Evolutionary conservation across 1,139 yeast species (phyloP).

Genomic region (Fermentozyma sake): DNA sequence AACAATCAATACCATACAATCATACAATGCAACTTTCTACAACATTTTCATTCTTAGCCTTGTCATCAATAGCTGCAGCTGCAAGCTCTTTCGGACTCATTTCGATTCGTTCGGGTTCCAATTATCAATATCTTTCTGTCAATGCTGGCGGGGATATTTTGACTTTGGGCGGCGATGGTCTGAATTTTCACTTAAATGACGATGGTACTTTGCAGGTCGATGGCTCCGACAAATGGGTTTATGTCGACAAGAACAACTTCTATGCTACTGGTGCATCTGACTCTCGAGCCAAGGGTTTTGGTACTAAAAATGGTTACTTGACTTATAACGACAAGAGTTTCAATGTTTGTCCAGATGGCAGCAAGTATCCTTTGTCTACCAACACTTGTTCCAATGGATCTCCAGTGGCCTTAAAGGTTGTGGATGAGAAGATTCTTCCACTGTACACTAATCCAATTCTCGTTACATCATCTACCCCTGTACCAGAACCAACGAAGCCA

Average conservation of each 20-base stretch:
- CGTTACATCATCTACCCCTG: slow-evolving; percentile 2
- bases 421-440: slow-evolving; percentile 2
- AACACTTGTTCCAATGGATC: slow-evolving; percentile 8
- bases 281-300: slow-evolving; percentile 15
- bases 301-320: slow-evolving; percentile 13
- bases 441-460: too few species aligned
- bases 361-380: slow-evolving; percentile 9
- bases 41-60: slow-evolving; percentile 15
- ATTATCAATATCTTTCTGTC: slow-evolving; percentile 16
- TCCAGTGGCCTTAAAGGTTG: slow-evolving; percentile 10
- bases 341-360: slow-evolving; percentile 18
- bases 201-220: slow-evolving; percentile 20
- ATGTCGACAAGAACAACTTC: slow-evolving; percentile 10
- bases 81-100: slow-evolving; percentile 17
- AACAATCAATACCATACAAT: too few species aligned
- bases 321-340: slow-evolving; percentile 11
- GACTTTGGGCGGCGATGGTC: slow-evolving; percentile 15
- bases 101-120: slow-evolving; percentile 22
- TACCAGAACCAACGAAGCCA: not conserved
- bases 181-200: slow-evolving; percentile 12
- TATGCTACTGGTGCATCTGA: slow-evolving; percentile 10
- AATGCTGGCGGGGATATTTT: slow-evolving; percentile 9
- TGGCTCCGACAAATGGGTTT: slow-evolving; percentile 12
- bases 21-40: slow-evolving; percentile 11
- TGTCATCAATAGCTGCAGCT: slow-evolving; percentile 21